Percentiles rank a stretch among this genome's conserved stretches.
phyloP scores from a whole-genome alignment of 2,329 filamentous ascomycete species.

The Passalora sequoiae region DNA sequence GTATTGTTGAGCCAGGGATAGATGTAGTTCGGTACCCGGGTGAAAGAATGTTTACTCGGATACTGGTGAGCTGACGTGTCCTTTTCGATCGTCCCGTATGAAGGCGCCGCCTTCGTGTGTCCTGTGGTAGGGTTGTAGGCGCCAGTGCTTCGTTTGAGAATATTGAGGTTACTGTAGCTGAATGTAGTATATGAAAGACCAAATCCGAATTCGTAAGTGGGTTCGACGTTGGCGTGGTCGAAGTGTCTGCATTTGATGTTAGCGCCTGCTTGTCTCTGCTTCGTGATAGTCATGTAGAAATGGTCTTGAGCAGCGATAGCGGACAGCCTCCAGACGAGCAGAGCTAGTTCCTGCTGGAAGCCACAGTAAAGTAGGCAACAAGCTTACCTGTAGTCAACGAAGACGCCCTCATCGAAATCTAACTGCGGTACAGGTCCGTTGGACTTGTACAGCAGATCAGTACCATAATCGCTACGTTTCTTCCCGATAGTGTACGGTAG shows the following conservation, averaged over 20 bases:
- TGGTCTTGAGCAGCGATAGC: too few relatives aligned
- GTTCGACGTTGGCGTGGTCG: constrained; percentile 59
- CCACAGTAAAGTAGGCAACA: too few relatives aligned
- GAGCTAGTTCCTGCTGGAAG: too few relatives aligned
- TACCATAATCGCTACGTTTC: constrained; percentile 62
- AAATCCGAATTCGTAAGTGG: constrained; percentile 53
- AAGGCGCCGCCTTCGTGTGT: constrained; percentile 58
- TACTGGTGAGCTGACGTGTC: constrained; percentile 63
- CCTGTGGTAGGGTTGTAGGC: constrained; percentile 58
- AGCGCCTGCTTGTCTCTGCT: too few relatives aligned
- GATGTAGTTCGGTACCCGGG: constrained; percentile 53
- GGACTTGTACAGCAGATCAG: constrained; percentile 55
- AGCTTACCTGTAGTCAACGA: constrained; percentile 88
- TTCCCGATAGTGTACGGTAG: constrained; percentile 66
- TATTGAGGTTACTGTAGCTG: constrained; percentile 60
- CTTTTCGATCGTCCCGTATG: constrained; percentile 59
- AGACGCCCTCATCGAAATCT: constrained; percentile 70
- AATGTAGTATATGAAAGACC: constrained; percentile 72
- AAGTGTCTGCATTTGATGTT: too few relatives aligned
- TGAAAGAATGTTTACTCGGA: constrained; percentile 50
- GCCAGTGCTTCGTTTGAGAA: constrained; percentile 46
- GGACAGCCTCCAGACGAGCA: too few relatives aligned
- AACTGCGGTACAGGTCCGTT: constrained; percentile 68
- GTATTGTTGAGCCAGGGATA: constrained; percentile 67
- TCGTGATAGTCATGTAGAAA: too few relatives aligned